Conservation (phyloP, 2,329 filamentous ascomycete genomes). For the Beauveria brongniartii region DNA sequence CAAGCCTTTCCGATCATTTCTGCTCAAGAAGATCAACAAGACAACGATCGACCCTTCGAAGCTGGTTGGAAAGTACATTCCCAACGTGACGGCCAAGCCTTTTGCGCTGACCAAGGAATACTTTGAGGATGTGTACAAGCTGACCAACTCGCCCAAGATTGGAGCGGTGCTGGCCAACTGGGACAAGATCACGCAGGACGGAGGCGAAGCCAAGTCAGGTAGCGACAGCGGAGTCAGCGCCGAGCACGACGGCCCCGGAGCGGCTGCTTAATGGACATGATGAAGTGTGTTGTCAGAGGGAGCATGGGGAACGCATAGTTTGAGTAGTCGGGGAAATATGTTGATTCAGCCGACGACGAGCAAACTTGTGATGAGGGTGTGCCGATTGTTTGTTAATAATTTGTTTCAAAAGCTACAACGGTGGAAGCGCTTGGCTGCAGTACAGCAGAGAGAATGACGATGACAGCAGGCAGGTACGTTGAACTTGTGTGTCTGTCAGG, state of each 20-base stretch:
- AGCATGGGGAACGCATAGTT: background rate
- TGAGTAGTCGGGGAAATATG: background rate
- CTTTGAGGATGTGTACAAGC: slow-evolving; percentile 94
- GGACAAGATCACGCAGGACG: slow-evolving; percentile 58
- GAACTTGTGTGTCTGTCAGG: background rate
- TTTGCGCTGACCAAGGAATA: slow-evolving; percentile 97
- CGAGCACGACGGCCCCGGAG: slow-evolving; percentile 33
- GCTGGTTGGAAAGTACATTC: slow-evolving; percentile 96
- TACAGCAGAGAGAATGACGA: background rate
- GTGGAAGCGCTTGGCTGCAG: background rate
- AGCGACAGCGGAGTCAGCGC: slow-evolving; percentile 33
- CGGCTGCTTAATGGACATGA: slow-evolving; percentile 28
- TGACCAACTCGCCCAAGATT: slow-evolving; percentile 79
- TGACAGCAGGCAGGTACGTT: background rate
- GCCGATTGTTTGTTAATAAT: background rate
- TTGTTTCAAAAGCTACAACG: background rate
- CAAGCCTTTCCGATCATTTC: slow-evolving; percentile 96
- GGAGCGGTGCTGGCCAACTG: slow-evolving; percentile 78
- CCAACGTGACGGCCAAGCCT: slow-evolving; percentile 92
- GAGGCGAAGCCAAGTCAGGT: slow-evolving; percentile 21
- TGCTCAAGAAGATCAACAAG: slow-evolving; percentile 99
- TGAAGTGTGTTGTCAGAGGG: background rate
- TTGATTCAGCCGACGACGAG: background rate
- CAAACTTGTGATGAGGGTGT: background rate
- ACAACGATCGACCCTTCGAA: slow-evolving; percentile 96